Percentiles rank a stretch among this genome's conserved stretches.
Evolutionary conservation across 2,329 filamentous ascomycete genomes (phyloP).

Genomic region (Thielaviopsis euricoi): DNA sequence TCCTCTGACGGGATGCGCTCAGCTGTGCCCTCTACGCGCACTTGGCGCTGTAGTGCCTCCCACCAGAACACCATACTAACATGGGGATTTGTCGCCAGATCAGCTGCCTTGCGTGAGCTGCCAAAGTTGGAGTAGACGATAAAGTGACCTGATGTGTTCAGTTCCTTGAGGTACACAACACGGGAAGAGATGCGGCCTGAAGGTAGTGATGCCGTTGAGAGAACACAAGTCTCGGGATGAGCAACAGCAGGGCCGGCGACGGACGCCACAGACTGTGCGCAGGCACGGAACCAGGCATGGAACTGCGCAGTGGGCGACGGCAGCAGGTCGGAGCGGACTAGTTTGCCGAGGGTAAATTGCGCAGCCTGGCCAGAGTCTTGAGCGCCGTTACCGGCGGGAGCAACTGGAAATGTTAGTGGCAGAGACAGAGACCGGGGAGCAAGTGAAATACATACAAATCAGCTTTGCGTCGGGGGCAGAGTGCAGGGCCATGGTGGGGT

Average conservation of each 20-base stretch:
- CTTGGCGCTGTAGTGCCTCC: constrained; percentile 72
- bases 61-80: constrained; percentile 84
- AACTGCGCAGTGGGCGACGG: constrained; percentile 63
- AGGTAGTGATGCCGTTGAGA: constrained; percentile 72
- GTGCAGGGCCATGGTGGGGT: neutral
- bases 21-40: constrained; percentile 67
- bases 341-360: constrained; percentile 52
- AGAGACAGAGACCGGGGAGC: neutral
- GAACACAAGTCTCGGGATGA: constrained; percentile 75
- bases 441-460: neutral
- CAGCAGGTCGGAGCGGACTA: constrained; percentile 45
- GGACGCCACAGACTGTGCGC: constrained; percentile 37
- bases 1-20: constrained; percentile 53
- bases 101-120: constrained; percentile 51
- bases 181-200: constrained; percentile 72
- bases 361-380: constrained; percentile 46
- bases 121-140: constrained; percentile 90
- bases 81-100: constrained; percentile 57
- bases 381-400: constrained; percentile 37
- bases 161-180: constrained; percentile 88
- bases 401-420: constrained; percentile 27
- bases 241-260: constrained; percentile 51
- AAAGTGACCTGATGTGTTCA: constrained; percentile 51
- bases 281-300: constrained; percentile 71
- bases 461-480: neutral